Evolutionary conservation across 2,329 filamentous ascomycete species (phyloP).

Genomic region (Aspergillus quadricinctus): DNA sequence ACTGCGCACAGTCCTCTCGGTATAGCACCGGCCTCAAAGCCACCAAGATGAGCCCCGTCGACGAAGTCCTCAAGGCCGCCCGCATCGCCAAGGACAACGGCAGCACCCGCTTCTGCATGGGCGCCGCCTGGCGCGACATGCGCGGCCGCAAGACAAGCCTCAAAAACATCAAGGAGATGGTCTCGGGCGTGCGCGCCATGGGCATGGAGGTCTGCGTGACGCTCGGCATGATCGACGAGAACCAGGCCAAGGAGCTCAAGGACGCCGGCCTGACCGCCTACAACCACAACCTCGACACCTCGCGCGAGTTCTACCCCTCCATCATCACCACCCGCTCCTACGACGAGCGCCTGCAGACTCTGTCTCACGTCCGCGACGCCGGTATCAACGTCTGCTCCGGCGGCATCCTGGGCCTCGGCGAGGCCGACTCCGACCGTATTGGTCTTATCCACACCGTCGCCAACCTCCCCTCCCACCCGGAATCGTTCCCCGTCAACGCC

Average conservation of each 20-base stretch:
- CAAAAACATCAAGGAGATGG: conserved; percentile 81
- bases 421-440: conserved; percentile 72
- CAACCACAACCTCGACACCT: conserved; percentile 92
- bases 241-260: conserved; percentile 77
- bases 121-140: conserved; percentile 92
- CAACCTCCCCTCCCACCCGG: conserved; percentile 75
- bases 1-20: conserved; percentile 84
- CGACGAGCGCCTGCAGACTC: conserved; percentile 77
- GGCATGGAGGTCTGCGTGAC: conserved; percentile 94
- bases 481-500: conserved; percentile 88
- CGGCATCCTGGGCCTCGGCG: conserved; percentile 80
- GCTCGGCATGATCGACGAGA: conserved; percentile 81
- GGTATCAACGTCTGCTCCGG: conserved; percentile 89
- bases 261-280: conserved; percentile 83
- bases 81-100: conserved; percentile 75
- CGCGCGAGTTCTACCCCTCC: conserved; percentile 79
- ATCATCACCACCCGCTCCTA: conserved; percentile 83
- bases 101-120: conserved; percentile 92
- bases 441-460: conserved; percentile 79
- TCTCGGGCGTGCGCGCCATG: conserved; percentile 71
- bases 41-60: conserved; percentile 72
- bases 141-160: conserved; percentile 78
- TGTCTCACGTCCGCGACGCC: conserved; percentile 75
- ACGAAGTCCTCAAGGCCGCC: conserved; percentile 74
- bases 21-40: conserved; percentile 75